These are phyloP conservation scores for Antitrichia curtipendula DNA, from an alignment of 225 moss, liverwort and hornwort genomes.

Conservation along the genomic window DNA sequence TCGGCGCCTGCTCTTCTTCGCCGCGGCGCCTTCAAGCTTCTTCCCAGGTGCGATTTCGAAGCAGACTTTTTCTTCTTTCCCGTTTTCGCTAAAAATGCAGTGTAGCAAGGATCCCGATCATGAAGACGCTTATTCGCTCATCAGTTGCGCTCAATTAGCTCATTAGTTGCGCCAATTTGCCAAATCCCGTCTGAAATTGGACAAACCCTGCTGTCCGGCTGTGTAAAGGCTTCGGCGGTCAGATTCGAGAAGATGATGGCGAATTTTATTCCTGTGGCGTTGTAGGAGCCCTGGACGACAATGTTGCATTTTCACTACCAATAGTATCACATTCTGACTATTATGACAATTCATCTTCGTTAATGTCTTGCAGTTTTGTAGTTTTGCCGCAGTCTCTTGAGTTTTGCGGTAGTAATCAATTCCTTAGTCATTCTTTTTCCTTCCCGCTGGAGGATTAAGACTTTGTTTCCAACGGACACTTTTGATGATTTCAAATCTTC, in stretches of 20 bases:
- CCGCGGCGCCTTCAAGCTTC: background rate
- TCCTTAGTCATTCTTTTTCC: background rate
- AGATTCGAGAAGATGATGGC: background rate
- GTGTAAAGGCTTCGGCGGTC: background rate
- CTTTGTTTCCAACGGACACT: background rate
- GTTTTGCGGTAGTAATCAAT: background rate
- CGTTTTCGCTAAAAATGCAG: background rate
- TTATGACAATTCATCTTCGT: background rate
- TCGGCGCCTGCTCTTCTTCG: background rate
- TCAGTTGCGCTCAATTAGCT: background rate
- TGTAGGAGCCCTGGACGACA: too few species aligned
- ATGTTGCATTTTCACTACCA: too few species aligned
- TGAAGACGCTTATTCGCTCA: background rate
- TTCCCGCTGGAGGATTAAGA: background rate
- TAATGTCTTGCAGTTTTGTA: background rate
- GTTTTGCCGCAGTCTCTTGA: background rate
- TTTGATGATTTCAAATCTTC: background rate
- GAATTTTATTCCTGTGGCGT: background rate
- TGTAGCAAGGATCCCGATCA: background rate
- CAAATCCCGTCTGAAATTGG: background rate
- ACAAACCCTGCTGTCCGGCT: background rate
- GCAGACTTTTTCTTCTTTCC: background rate
- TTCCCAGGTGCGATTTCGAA: background rate
- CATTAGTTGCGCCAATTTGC: background rate
- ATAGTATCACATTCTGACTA: too few species aligned